These are phyloP conservation scores for Phytophthora macrochlamydospora DNA, from an alignment of 352 stramenopile genomes.

Conservation along the genomic window DNA sequence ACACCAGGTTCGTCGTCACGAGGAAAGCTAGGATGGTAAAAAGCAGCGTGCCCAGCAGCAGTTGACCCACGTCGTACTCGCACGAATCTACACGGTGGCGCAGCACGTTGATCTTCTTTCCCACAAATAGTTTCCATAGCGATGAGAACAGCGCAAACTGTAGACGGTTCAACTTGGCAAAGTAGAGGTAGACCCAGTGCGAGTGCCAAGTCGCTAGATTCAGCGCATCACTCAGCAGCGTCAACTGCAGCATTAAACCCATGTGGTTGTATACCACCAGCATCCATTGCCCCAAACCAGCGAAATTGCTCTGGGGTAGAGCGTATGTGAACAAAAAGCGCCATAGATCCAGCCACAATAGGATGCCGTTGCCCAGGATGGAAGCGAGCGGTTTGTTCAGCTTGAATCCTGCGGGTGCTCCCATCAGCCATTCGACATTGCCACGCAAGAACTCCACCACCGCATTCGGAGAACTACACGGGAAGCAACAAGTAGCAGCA, in stretches of 20 bases:
- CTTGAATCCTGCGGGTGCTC: constrained; percentile 79
- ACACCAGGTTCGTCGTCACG: constrained; percentile 93
- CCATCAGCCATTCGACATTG: constrained; percentile 82
- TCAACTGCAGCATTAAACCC: constrained; percentile 79
- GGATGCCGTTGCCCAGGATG: constrained; percentile 85
- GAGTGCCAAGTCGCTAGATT: constrained; percentile 86
- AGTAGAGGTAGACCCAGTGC: constrained; percentile 85
- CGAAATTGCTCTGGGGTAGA: background rate
- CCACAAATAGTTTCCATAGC: constrained; percentile 93
- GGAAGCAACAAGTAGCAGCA: constrained; percentile 1
- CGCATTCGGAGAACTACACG: constrained; percentile 26
- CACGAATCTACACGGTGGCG: constrained; percentile 93
- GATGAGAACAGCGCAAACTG: constrained; percentile 86
- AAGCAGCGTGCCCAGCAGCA: constrained; percentile 92
- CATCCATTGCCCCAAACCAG: constrained; percentile 8
- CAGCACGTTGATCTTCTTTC: constrained; percentile 95
- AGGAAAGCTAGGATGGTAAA: constrained; percentile 94
- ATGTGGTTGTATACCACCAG: constrained; percentile 26
- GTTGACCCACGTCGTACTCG: constrained; percentile 90
- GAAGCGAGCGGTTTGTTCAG: constrained; percentile 90
- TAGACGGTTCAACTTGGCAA: constrained; percentile 83
- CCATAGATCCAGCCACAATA: constrained; percentile 82
- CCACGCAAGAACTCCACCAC: constrained; percentile 53
- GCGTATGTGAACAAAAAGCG: constrained; percentile 56
- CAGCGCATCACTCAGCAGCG: constrained; percentile 72